Evolutionary conservation across 495 filamentous ascomycete species (phyloP).

Genomic region (Platismatia glauca): DNA sequence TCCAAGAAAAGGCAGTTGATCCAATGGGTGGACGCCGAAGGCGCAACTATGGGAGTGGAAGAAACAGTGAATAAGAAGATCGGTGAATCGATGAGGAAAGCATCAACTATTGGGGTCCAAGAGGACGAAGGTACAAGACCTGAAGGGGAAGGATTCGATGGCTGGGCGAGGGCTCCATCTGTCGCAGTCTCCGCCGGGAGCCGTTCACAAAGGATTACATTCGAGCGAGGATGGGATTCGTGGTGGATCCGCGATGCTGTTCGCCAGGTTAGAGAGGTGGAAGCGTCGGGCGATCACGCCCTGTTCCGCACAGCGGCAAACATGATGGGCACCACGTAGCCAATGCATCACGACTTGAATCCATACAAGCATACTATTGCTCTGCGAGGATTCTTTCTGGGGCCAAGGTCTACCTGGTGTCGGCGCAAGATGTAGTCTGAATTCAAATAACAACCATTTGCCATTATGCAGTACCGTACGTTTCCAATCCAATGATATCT

Average conservation of each 20-base stretch:
- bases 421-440: background rate
- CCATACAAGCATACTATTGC: background rate
- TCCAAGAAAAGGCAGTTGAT: background rate
- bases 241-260: slow-evolving; percentile 10
- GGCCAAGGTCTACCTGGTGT: background rate
- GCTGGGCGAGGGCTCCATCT: background rate
- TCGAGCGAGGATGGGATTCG: slow-evolving; percentile 9
- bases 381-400: background rate
- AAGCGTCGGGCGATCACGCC: background rate
- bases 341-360: background rate
- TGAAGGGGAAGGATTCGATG: background rate
- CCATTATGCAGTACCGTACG: too few relatives aligned
- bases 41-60: background rate
- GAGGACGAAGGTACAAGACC: background rate
- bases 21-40: background rate
- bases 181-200: background rate
- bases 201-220: background rate
- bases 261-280: background rate
- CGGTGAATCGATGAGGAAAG: background rate
- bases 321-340: background rate
- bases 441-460: background rate
- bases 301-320: background rate
- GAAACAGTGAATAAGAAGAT: background rate
- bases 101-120: background rate
- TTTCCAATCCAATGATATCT: too few relatives aligned